Evolutionary conservation across 768 basidiomycete species (phyloP).

Genomic region (Rubroboletus satanas): DNA sequence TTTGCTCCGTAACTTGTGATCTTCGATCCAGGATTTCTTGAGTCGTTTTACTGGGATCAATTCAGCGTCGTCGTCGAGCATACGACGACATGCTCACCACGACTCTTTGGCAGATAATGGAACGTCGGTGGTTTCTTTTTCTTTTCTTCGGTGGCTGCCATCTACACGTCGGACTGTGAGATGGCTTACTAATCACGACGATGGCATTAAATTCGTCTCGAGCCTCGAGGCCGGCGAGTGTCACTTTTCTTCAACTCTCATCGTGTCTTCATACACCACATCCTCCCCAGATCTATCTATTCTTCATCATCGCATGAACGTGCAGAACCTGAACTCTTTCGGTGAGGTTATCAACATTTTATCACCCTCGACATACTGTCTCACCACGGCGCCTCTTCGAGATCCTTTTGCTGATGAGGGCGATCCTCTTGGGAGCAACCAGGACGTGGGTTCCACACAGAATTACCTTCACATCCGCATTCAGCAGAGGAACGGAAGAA

Average conservation of each 20-base stretch:
- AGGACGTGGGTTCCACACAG: conserved; percentile 76
- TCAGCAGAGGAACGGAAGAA: conserved; percentile 98
- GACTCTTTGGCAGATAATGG: conserved; percentile 55
- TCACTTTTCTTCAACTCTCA: conserved; percentile 23
- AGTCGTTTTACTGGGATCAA: conserved; percentile 62
- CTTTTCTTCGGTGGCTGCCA: conserved; percentile 11
- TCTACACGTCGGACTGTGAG: not conserved
- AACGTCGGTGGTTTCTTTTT: conserved; percentile 66
- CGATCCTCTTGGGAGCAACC: conserved; percentile 68
- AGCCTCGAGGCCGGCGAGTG: conserved; percentile 2
- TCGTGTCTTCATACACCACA: conserved; percentile 41
- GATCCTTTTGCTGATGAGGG: conserved; percentile 97
- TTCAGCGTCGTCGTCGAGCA: conserved; percentile 1
- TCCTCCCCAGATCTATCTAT: conserved; percentile 42
- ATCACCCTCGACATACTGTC: not conserved
- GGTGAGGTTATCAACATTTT: conserved; percentile 41
- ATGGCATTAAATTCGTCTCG: conserved; percentile 23
- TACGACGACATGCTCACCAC: conserved; percentile 45
- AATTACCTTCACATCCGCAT: conserved; percentile 95
- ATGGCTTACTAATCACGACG: conserved; percentile 25
- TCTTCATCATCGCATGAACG: conserved; percentile 81
- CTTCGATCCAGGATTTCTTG: conserved; percentile 77
- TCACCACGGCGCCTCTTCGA: conserved; percentile 32
- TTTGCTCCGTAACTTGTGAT: conserved; percentile 70
- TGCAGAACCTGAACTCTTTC: conserved; percentile 84